Base-by-base conservation (phyloP, 768 basidiomycete species). In the Leccinum variicolor region DNA sequence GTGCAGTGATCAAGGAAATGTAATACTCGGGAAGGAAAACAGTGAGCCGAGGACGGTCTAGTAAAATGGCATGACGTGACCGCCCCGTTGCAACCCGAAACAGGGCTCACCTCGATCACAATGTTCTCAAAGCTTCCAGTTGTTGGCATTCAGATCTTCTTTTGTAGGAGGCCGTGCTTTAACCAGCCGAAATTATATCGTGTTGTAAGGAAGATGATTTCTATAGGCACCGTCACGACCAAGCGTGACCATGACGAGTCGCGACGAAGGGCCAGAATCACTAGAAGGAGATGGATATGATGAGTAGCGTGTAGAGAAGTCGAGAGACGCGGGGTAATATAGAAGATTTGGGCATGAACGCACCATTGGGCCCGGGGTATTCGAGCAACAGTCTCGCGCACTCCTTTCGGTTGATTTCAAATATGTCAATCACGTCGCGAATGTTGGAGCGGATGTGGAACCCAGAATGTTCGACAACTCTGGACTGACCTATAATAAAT, bases 341-440 rank as follows among this genome's bases (percentile, higher is more conserved):
- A n/a, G n/a, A n/a, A 15, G 87, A 85, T 65, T 81, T 84, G 7
- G 87, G 83, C 65, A 88, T 92, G 81, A 98, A 85, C 67, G 55
- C 86, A 83, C 90, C 94, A 97, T n/a, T n/a, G n/a, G n/a, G n/a
- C 66, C 86, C 87, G 2, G 92, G 90, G 54, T 90, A 86, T 69
- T 93, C 89, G 47, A 97, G 79, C 6, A 98, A 77, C 8, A 98
- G 75, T 3, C 90, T 80, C 1, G 97, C 95, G 62, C 89, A 90
- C 66, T 99, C 97, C 71, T 96, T 97, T 54, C 97, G 84, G 71
- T 99, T 98, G 51, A 97, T 83, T 71, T 98, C 96, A 66, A 92
- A 98, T n/a, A 98, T 88, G 56, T 92, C 84, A 41, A 97, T 73
- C 19, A 87, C 81, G 67, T 98, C 94, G 6, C 84, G 73, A 10